Conservation (phyloP, 2,329 filamentous ascomycete species). For the Periconia sp. region DNA sequence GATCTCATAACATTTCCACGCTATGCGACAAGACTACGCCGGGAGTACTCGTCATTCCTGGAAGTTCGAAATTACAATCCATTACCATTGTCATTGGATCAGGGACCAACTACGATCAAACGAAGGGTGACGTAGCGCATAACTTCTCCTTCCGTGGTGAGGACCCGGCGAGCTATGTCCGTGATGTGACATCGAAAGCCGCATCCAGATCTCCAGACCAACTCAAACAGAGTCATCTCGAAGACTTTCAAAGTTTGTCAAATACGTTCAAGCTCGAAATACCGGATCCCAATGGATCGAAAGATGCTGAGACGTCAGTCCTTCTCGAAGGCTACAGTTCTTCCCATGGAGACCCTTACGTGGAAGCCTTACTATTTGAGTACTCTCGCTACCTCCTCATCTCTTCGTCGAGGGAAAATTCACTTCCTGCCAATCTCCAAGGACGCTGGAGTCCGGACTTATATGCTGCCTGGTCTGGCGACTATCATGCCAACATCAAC, state of each 20-base stretch:
- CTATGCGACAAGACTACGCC: too few species aligned
- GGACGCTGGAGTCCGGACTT: constrained; percentile 61
- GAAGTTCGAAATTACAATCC: too few species aligned
- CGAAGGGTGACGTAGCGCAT: constrained; percentile 52
- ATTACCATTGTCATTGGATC: constrained; percentile 53
- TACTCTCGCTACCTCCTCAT: constrained; percentile 63
- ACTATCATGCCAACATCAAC: constrained; percentile 67
- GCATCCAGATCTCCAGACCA: constrained; percentile 36
- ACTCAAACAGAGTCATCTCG: constrained; percentile 45
- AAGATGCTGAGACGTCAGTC: constrained; percentile 45
- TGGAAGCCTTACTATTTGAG: constrained; percentile 61
- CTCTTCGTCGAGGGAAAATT: constrained; percentile 57
- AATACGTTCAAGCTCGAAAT: constrained; percentile 52
- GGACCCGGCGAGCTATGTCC: constrained; percentile 52
- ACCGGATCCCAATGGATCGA: constrained; percentile 53
- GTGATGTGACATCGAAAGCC: constrained; percentile 41
- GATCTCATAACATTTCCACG: constrained; percentile 19
- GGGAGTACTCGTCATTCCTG: too few species aligned
- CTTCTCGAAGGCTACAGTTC: constrained; percentile 37
- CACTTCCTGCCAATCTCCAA: constrained; percentile 63
- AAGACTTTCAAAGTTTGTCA: constrained; percentile 51
- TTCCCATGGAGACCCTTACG: constrained; percentile 54
- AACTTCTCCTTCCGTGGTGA: constrained; percentile 57
- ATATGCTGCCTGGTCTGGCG: constrained; percentile 57
- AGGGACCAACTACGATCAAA: constrained; percentile 58